Evolutionary conservation across 2,329 filamentous ascomycete genomes (phyloP).

Genomic region (Periconia macrospinosa): DNA sequence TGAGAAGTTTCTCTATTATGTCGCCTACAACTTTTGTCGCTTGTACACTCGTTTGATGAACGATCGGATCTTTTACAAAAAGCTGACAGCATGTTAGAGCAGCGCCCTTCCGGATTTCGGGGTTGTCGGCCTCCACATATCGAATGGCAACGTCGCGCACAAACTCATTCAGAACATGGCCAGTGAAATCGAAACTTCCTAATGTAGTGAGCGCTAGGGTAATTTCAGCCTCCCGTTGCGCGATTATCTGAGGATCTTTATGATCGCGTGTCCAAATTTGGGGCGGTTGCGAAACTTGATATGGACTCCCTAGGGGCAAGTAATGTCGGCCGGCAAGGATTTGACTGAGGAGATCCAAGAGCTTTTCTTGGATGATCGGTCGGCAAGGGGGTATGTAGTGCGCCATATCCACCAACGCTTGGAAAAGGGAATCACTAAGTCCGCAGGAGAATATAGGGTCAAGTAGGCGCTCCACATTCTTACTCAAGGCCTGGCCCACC

Average conservation of each 20-base stretch:
- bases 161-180: conserved; percentile 95
- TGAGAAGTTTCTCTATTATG: conserved; percentile 94
- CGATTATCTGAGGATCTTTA: conserved; percentile 79
- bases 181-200: conserved; percentile 91
- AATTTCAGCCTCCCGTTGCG: conserved; percentile 80
- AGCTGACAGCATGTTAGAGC: conserved; percentile 97
- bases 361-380: conserved; percentile 85
- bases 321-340: conserved; percentile 93
- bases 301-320: conserved; percentile 86
- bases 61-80: conserved; percentile 94
- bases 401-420: conserved; percentile 96
- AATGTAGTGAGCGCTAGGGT: conserved; percentile 91
- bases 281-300: conserved; percentile 78
- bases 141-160: conserved; percentile 97
- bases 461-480: conserved; percentile 94
- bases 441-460: conserved; percentile 98
- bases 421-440: conserved; percentile 87
- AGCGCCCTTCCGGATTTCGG: conserved; percentile 89
- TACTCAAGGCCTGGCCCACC: conserved; percentile 94
- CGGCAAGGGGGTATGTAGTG: conserved; percentile 98
- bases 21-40: conserved; percentile 96
- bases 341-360: conserved; percentile 92
- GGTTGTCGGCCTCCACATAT: conserved; percentile 95
- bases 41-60: conserved; percentile 96
- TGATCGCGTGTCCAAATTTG: conserved; percentile 85